Base-by-base conservation (phyloP, 768 basidiomycete species). In the Mycena polygramma region DNA sequence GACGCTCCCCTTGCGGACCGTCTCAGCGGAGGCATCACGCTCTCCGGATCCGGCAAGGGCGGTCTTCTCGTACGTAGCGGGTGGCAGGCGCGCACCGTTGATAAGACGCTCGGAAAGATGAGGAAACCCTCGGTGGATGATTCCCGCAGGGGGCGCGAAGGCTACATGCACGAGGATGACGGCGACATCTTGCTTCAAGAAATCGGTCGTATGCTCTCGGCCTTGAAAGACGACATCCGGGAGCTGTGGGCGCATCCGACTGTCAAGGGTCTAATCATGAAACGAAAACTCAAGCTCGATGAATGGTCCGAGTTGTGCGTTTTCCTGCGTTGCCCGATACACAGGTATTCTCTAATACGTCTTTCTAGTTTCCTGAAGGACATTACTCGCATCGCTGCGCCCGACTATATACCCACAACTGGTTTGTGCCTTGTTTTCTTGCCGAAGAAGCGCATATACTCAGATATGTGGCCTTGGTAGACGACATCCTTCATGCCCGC, bases 221-320 rank as follows among this genome's bases (percentile, higher is more conserved):
- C 84, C 17, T 87, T 83, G 58, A 86, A 87, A 73, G 86, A 89
- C 20, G 94, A 95, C 76, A 88, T 95, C 76, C 83, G 85, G 66
- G 85, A 89, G 63, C 84, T 96, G 24, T 95, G 94, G 93, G 82
- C 84, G 55, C 90, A 94, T 72, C 87, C 91, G 0, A 85, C 87
- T 11, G 94, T 96, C 61, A 89, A 87, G 75, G 88, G 85, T 35
- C 80, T 95, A 78, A 90, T 94, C 54, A 82, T 83, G 24, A 90
- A 87, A 75, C 85, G 94, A 66, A 89, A 90, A 67, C 80, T 95
- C 57, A 91, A 92, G 75, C 83, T 95, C 59, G 94, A 95, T 72
- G 94, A 96, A 78, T 94, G 94, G 91, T 90, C 93, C 15, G 94
- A 95, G 81, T 96, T 93, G 94, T 95, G 77, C 79, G 94, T 85